phyloP scores from a whole-genome alignment of 2,329 filamentous ascomycete species.

The Fusarium temperatum region DNA sequence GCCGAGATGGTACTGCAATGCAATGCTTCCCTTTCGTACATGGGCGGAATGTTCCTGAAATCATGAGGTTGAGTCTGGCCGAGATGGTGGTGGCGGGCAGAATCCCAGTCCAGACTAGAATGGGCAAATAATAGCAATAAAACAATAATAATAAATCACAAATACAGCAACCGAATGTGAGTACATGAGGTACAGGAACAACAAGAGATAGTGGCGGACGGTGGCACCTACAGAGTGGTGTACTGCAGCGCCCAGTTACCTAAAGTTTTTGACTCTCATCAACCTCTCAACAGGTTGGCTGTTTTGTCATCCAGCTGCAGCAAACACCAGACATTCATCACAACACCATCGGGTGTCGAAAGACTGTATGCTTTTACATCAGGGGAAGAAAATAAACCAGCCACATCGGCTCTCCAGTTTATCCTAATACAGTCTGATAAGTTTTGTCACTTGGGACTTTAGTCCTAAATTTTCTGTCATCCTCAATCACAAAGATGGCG shows the following conservation, averaged over 20 bases:
- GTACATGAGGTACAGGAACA: neutral
- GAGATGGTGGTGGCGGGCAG: constrained; percentile 28
- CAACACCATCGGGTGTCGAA: neutral
- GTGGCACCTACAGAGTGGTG: constrained; percentile 14
- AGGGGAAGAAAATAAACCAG: neutral
- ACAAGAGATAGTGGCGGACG: constrained; percentile 23
- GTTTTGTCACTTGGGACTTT: neutral
- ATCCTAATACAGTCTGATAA: neutral
- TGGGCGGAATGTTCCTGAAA: constrained; percentile 21
- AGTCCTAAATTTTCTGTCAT: neutral
- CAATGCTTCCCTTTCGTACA: neutral
- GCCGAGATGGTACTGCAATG: constrained; percentile 29
- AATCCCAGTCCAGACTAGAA: constrained; percentile 18
- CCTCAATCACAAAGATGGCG: constrained; percentile 10
- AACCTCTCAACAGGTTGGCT: constrained; percentile 4
- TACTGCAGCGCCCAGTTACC: constrained; percentile 1
- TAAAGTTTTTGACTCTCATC: neutral
- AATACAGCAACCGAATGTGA: neutral
- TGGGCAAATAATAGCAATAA: neutral
- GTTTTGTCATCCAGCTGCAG: constrained; percentile 14
- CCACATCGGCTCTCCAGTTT: neutral
- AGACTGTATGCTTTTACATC: neutral
- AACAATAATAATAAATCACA: neutral
- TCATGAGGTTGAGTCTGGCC: constrained; percentile 22
- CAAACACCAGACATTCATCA: constrained; percentile 6